Conservation (phyloP, 306 rosid species). For the Malus orientalis region DNA sequence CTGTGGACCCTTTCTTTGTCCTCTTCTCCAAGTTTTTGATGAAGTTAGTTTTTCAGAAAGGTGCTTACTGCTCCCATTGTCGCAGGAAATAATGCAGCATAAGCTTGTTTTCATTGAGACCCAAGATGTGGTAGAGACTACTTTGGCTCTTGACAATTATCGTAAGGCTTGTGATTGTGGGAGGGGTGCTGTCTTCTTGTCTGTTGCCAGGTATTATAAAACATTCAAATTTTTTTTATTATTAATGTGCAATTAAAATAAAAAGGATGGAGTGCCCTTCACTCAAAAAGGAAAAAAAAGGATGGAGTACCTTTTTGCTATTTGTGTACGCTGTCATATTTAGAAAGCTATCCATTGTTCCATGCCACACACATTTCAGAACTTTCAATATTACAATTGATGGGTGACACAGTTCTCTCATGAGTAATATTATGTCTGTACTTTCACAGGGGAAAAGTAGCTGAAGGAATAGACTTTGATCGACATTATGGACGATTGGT, state of each 20-base stretch:
- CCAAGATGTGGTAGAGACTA: conserved; percentile 94
- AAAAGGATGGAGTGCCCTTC: too few species aligned
- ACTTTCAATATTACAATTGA: background rate
- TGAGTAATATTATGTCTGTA: background rate
- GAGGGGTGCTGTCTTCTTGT: conserved; percentile 93
- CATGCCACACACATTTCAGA: background rate
- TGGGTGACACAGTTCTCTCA: background rate
- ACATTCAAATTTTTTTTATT: background rate
- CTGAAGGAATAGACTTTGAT: conserved; percentile 91
- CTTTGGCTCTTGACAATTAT: conserved; percentile 92
- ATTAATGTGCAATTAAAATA: background rate
- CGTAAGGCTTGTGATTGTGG: conserved; percentile 98
- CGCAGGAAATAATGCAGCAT: conserved; percentile 95
- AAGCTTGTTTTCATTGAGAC: conserved; percentile 92
- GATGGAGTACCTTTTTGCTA: background rate
- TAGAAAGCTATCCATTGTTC: background rate
- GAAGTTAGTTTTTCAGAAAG: background rate
- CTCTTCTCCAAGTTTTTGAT: background rate
- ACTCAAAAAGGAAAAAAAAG: too few species aligned
- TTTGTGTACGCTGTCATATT: background rate
- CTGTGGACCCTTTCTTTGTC: background rate
- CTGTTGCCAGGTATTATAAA: conserved; percentile 75
- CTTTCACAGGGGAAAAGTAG: conserved; percentile 75
- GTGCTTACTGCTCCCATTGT: conserved; percentile 20
- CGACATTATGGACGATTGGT: conserved; percentile 86